Percentiles rank a stretch among this genome's conserved stretches.
Conservation (phyloP, 176 grass and related monocot genomes). For the Chloris gayana region DNA sequence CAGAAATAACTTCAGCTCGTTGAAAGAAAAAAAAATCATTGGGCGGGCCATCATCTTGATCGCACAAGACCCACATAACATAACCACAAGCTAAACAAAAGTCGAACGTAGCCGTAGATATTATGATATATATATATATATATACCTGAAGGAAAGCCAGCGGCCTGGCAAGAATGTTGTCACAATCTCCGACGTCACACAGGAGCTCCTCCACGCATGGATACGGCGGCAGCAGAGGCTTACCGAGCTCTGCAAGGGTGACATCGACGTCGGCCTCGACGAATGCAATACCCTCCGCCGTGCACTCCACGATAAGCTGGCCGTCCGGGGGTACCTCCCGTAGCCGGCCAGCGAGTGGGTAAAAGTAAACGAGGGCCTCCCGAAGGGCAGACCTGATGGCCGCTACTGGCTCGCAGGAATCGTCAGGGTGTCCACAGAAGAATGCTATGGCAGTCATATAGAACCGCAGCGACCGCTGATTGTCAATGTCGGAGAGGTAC, state of each 20-base stretch:
- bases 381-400: conserved; percentile 6
- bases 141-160: background rate
- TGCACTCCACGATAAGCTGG: conserved; percentile 36
- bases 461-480: background rate
- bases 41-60: too few relatives aligned
- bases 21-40: too few relatives aligned
- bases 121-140: too few relatives aligned
- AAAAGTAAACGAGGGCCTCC: conserved; percentile 22
- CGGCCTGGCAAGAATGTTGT: background rate
- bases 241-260: background rate
- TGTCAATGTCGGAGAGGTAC: background rate
- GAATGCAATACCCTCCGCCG: conserved; percentile 40
- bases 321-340: conserved; percentile 1
- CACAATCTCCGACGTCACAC: background rate
- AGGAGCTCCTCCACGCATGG: conserved; percentile 20
- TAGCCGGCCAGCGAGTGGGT: conserved; percentile 39
- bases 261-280: background rate
- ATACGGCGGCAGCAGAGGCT: background rate
- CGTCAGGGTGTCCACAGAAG: background rate
- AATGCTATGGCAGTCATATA: background rate
- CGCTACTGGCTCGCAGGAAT: background rate
- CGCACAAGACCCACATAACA: too few relatives aligned
- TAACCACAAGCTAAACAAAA: too few relatives aligned
- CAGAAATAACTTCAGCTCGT: too few relatives aligned
- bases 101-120: too few relatives aligned